Base-by-base conservation (phyloP, 805 yeast genomes). In the Hanseniaspora lachancei region DNA sequence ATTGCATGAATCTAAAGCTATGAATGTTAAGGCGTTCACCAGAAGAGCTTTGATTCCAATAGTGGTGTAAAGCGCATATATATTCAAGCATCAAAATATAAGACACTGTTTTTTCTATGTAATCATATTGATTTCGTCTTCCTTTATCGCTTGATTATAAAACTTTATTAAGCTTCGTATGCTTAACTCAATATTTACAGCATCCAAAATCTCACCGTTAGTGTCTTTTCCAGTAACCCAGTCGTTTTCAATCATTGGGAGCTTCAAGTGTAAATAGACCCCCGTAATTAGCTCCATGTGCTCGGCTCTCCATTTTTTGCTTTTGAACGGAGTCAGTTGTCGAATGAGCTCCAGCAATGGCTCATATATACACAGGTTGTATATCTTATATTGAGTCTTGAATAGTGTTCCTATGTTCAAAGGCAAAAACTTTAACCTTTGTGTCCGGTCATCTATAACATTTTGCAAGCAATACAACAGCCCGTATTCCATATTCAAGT, bases 271-370 rank as follows among this genome's bases (percentile, higher is more conserved):
- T 29, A 93, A 66, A 63, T 85, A 91, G 2, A 91, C 89, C 58
- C 86, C 82, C 0, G 96, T 87, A 5, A 91, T 86, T 47, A 93
- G 73, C 60, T 89, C 96, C 97, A 93, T 91, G 65, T 91, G 93
- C 59, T 81, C 79, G 15, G 89, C 78, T 62, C 89, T 82, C 98
- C 98, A 91, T 67, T 89, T 89, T 58, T 93, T 81, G 20, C 96
- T 96, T 63, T 87, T 89, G 69, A 84, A 87, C 0, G 97, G 96
- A 1, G 89, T 81, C 51, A 89, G 75, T 59, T 85, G 81, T 66
- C 86, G 89, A 58, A 89, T 72, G 0, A 86, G 76, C 63, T 81
- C 82, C 62, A 89, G 71, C 3, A 86, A 80, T 1, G 95, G 89
- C 50, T 72, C 72, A 69, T 85, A 82, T 24, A 88, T 67, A 10